phyloP scores from a whole-genome alignment of 2,329 filamentous ascomycete species.

The Nannizzia gypsea region DNA sequence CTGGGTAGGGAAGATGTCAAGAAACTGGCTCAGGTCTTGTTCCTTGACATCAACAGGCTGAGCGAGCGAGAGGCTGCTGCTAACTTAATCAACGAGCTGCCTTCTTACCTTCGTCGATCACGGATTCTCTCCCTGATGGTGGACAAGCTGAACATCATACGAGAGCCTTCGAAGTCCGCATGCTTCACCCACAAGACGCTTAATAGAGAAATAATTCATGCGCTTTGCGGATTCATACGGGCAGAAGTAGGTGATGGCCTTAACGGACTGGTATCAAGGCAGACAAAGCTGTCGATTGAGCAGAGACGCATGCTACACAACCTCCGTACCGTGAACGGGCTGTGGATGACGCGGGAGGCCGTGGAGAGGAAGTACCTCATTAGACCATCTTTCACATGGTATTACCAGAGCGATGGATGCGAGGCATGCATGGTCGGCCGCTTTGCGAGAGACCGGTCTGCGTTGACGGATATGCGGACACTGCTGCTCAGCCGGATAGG shows the following conservation, averaged over 20 bases:
- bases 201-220: slow-evolving; percentile 13
- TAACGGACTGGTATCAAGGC: slow-evolving; percentile 12
- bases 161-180: not conserved
- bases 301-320: slow-evolving; percentile 14
- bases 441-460: slow-evolving; percentile 18
- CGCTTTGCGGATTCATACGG: slow-evolving; percentile 14
- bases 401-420: slow-evolving; percentile 25
- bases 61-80: not conserved
- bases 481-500: slow-evolving; percentile 23
- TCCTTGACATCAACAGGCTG: not conserved
- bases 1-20: slow-evolving; percentile 9
- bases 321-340: slow-evolving; percentile 21
- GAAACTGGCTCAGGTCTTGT: slow-evolving; percentile 6
- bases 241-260: slow-evolving; percentile 17
- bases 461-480: slow-evolving; percentile 23
- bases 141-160: slow-evolving; percentile 2
- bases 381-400: slow-evolving; percentile 13
- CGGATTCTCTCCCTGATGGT: slow-evolving; percentile 5
- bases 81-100: slow-evolving; percentile 1
- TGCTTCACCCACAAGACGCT: slow-evolving; percentile 16
- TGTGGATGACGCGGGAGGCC: slow-evolving; percentile 22
- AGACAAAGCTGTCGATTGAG: slow-evolving; percentile 11
- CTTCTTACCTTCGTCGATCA: slow-evolving; percentile 9
- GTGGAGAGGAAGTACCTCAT: slow-evolving; percentile 6
- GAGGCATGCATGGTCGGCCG: slow-evolving; percentile 29